These are phyloP conservation scores for Populus ilicifolia DNA, from an alignment of 345 rosid genomes.

Conservation along the genomic window DNA sequence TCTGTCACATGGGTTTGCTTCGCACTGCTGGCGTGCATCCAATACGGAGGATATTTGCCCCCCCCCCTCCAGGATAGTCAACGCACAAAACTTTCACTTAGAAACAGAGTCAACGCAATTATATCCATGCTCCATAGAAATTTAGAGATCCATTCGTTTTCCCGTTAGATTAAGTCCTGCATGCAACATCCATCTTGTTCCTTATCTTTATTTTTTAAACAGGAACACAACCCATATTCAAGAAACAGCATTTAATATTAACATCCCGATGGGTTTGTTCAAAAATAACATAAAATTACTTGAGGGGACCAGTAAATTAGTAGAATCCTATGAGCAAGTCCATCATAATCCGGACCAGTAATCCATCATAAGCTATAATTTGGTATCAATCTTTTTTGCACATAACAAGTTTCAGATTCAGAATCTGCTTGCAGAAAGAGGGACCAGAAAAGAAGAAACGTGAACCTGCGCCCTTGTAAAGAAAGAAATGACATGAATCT, in stretches of 20 bases:
- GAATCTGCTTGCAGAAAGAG: not conserved
- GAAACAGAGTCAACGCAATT: not conserved
- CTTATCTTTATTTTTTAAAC: not conserved
- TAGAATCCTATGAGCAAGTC: slow-evolving; percentile 9
- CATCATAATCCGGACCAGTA: not conserved
- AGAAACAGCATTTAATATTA: not conserved
- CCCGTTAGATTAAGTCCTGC: not conserved
- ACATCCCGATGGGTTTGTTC: not conserved
- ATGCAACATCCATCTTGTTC: not conserved
- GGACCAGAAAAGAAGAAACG: not conserved
- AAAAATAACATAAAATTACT: not conserved
- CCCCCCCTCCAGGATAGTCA: not conserved
- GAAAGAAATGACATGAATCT: not conserved
- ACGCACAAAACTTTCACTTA: not conserved
- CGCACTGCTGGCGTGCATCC: not conserved
- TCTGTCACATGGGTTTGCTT: not conserved
- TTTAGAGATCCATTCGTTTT: not conserved
- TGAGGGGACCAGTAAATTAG: not conserved
- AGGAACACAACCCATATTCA: not conserved
- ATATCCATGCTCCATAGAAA: not conserved
- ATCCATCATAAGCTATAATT: not conserved
- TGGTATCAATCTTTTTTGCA: not conserved
- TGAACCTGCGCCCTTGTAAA: not conserved
- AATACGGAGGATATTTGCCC: not conserved
- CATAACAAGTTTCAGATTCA: not conserved